Evolutionary conservation across 208 protist species (phyloP).

Genomic region (Leishmania amazonensis): DNA sequence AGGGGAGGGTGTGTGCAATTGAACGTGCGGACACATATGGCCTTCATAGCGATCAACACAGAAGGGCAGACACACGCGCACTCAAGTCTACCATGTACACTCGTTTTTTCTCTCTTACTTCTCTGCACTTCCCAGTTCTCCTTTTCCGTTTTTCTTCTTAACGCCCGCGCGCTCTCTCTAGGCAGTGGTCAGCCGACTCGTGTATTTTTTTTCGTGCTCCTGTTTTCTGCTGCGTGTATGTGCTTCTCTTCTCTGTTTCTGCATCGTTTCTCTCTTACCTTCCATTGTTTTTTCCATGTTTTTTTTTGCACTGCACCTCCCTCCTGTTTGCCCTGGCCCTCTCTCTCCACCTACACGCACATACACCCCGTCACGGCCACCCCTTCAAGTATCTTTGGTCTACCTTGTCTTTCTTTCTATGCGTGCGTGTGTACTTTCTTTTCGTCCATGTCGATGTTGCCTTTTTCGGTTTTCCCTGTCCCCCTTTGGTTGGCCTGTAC

Average conservation of each 20-base stretch:
- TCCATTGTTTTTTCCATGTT: background rate
- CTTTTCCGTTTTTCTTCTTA: background rate
- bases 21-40: background rate
- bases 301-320: background rate
- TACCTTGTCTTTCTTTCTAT: background rate
- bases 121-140: background rate
- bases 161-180: background rate
- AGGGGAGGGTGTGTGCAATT: background rate
- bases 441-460: background rate
- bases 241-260: background rate
- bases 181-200: background rate
- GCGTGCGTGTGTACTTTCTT: background rate
- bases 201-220: background rate
- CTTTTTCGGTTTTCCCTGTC: background rate
- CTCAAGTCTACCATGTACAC: background rate
- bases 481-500: background rate
- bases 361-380: background rate
- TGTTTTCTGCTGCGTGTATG: background rate
- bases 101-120: background rate
- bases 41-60: background rate
- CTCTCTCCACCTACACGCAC: background rate
- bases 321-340: background rate
- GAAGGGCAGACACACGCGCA: background rate
- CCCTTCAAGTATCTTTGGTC: background rate
- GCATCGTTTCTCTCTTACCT: background rate